A percentile compares a stretch with the other conserved stretches of the same genome.
phyloP scores from a whole-genome alignment of 2,329 filamentous ascomycete species.

The Apiospora rasikravindrae region DNA sequence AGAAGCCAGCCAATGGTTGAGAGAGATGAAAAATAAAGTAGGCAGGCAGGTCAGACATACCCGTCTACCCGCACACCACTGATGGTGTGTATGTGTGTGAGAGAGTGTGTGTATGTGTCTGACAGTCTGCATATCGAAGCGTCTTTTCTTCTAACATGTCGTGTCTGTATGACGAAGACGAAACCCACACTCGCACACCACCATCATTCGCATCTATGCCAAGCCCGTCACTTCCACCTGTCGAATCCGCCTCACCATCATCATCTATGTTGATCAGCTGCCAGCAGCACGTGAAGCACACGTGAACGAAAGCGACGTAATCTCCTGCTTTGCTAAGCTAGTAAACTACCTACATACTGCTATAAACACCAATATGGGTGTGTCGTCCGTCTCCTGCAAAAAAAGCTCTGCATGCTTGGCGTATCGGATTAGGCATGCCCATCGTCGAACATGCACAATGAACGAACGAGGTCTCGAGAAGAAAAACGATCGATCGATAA shows the following conservation, averaged over 20 bases:
- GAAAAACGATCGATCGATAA: neutral
- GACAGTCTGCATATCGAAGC: neutral
- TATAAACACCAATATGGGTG: neutral
- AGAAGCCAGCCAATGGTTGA: neutral
- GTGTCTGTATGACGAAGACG: conserved; percentile 11
- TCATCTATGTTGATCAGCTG: neutral
- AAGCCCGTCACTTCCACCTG: conserved; percentile 4
- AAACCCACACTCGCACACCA: neutral
- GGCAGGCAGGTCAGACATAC: neutral
- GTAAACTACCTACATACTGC: neutral
- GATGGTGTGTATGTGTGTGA: neutral
- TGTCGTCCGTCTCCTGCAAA: neutral
- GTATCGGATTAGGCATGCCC: neutral
- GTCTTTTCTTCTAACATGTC: neutral
- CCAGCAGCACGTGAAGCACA: neutral
- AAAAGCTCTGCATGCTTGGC: neutral
- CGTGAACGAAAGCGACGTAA: neutral
- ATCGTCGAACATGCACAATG: neutral
- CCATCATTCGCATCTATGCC: neutral
- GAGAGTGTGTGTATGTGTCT: neutral
- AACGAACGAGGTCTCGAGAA: conserved; percentile 9
- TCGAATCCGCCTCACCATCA: neutral
- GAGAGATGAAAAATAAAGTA: neutral
- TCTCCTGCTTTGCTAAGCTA: neutral
- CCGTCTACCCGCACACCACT: neutral